A percentile compares a stretch with the other conserved stretches of the same genome.
Evolutionary conservation across 2,329 filamentous ascomycete species (phyloP).

Genomic region (Exophiala oligosperma): DNA sequence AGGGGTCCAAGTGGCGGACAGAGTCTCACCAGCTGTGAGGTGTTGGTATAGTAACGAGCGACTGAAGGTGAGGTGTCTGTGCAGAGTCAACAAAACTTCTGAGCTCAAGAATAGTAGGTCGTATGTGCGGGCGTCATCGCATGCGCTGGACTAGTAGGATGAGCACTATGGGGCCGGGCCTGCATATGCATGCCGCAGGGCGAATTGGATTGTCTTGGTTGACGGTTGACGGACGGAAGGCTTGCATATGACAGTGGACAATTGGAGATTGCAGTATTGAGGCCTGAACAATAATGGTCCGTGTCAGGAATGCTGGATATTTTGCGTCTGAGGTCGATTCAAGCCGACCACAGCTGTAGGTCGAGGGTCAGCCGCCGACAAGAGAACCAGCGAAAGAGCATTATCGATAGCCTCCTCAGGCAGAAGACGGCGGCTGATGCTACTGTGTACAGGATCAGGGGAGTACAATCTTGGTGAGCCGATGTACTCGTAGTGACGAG

Average conservation of each 20-base stretch:
- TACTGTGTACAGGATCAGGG: conserved; percentile 9
- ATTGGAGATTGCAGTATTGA: conserved; percentile 11
- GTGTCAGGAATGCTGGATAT: conserved; percentile 18
- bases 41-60: conserved; percentile 20
- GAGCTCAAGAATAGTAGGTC: not conserved
- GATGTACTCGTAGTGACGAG: not conserved
- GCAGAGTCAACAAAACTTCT: conserved; percentile 18
- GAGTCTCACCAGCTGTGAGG: not conserved
- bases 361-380: not conserved
- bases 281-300: conserved; percentile 5
- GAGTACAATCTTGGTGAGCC: conserved; percentile 1
- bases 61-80: conserved; percentile 25
- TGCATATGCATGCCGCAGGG: conserved; percentile 31
- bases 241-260: conserved; percentile 14
- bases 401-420: not conserved
- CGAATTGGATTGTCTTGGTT: conserved; percentile 25
- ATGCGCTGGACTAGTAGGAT: conserved; percentile 2
- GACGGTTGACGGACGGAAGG: conserved; percentile 15
- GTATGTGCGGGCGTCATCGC: conserved; percentile 13
- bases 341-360: not conserved
- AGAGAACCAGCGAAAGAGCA: not conserved
- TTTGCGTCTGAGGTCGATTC: conserved; percentile 1
- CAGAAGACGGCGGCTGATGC: too few species aligned
- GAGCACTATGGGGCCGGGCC: conserved; percentile 15
- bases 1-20: not conserved